Evolutionary conservation across 805 yeast genomes (phyloP).

Genomic region (Pichia californica): DNA sequence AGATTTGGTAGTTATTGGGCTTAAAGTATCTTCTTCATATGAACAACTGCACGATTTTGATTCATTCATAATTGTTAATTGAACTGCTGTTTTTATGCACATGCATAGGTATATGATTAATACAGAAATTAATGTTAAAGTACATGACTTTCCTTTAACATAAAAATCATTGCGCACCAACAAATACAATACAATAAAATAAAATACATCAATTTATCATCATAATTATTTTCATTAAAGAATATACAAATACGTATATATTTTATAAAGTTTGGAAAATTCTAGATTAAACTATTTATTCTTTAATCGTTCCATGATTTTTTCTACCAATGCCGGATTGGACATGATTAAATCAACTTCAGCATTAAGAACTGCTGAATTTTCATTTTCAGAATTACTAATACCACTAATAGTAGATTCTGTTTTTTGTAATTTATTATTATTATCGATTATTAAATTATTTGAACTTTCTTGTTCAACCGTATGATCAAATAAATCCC

Average conservation of each 20-base stretch:
- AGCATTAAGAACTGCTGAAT: constrained; percentile 1
- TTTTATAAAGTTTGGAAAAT: background rate
- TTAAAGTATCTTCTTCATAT: background rate
- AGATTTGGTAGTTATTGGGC: background rate
- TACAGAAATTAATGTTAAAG: too few species aligned
- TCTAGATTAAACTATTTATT: background rate
- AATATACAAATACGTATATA: too few species aligned
- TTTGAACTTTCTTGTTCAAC: background rate
- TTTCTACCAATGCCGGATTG: constrained; percentile 15
- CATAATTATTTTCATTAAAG: too few species aligned
- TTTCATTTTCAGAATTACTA: constrained; percentile 6
- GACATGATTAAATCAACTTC: constrained; percentile 18
- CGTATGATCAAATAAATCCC: constrained; percentile 14
- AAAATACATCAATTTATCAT: too few species aligned
- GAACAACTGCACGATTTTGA: too few species aligned
- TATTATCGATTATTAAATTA: background rate
- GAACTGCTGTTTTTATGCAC: too few species aligned
- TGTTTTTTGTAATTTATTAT: background rate
- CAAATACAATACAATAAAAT: too few species aligned
- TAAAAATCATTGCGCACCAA: too few species aligned
- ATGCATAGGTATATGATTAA: too few species aligned
- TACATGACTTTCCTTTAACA: too few species aligned
- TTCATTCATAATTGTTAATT: too few species aligned
- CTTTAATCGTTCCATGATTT: constrained; percentile 5
- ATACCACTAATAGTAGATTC: constrained; percentile 10